Evolutionary conservation across 2,329 filamentous ascomycete genomes (phyloP).

Genomic region (Celoporthe dispersa): DNA sequence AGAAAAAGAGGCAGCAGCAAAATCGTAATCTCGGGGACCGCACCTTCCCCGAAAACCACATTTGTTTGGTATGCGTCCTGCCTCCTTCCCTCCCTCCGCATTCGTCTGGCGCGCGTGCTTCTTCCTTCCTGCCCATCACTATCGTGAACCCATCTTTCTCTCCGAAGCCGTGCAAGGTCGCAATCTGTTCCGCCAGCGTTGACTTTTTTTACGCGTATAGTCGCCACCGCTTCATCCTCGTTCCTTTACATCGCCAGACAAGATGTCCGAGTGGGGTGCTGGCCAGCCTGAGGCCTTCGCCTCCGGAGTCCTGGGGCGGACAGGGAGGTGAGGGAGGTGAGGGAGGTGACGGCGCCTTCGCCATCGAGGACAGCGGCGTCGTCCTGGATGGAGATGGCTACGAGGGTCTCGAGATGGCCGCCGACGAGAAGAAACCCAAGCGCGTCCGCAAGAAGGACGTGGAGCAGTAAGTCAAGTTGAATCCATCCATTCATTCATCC

Average conservation of each 20-base stretch:
- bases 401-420: not conserved
- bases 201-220: not conserved
- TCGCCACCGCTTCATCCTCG: not conserved
- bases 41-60: not conserved
- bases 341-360: not conserved
- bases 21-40: not conserved
- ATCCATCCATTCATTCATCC: not conserved
- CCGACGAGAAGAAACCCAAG: constrained; percentile 17
- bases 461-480: constrained; percentile 23
- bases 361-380: not conserved
- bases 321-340: not conserved
- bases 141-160: not conserved
- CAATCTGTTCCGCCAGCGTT: not conserved
- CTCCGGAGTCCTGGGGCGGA: not conserved
- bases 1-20: not conserved
- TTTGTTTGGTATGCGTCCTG: not conserved
- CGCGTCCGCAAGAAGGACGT: constrained; percentile 27
- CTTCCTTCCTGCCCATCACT: not conserved
- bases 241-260: too few species aligned
- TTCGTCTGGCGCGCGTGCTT: not conserved
- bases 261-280: not conserved
- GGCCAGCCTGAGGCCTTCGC: not conserved
- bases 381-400: not conserved
- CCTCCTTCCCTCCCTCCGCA: not conserved
- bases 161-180: not conserved